phyloP scores from a whole-genome alignment of 768 basidiomycete species.

The Lentinula aciculospora region DNA sequence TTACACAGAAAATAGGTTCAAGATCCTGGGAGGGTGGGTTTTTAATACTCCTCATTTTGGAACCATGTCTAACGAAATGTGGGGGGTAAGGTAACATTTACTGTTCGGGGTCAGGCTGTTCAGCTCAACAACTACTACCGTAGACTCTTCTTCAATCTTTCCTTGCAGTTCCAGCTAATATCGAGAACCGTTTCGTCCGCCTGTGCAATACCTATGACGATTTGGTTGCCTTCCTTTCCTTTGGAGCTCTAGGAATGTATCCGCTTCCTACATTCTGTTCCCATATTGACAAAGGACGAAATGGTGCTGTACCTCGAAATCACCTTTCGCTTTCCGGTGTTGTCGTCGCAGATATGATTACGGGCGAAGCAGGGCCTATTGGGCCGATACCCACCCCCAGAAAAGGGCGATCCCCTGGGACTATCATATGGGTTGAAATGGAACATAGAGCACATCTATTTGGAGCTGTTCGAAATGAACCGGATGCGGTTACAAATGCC shows the following conservation, averaged over 20 bases:
- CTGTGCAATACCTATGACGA: conserved; percentile 24
- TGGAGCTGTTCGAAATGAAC: conserved; percentile 23
- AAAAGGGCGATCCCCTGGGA: conserved; percentile 10
- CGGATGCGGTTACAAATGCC: conserved; percentile 17
- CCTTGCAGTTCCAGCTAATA: conserved; percentile 6
- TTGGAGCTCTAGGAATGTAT: conserved; percentile 15
- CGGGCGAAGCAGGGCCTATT: background rate
- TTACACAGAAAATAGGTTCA: conserved; percentile 12
- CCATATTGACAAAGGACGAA: background rate
- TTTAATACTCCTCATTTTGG: conserved; percentile 17
- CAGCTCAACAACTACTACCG: background rate
- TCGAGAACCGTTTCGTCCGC: conserved; percentile 24
- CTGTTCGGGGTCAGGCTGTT: background rate
- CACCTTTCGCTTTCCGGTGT: conserved; percentile 18
- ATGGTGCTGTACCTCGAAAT: conserved; percentile 8
- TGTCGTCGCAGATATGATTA: conserved; percentile 16
- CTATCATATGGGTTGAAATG: conserved; percentile 18
- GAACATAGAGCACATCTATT: conserved; percentile 21
- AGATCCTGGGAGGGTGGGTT: conserved; percentile 25
- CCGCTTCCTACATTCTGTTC: conserved; percentile 16
- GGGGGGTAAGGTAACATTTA: conserved; percentile 21
- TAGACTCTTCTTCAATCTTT: conserved; percentile 7
- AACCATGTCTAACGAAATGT: conserved; percentile 21
- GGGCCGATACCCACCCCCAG: conserved; percentile 6
- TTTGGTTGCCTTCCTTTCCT: conserved; percentile 22